Evolutionary conservation across 2,329 filamentous ascomycete species (phyloP), one percentile per base, ranked within the genome.

Genomic region (Dactylellina sp.): DNA sequence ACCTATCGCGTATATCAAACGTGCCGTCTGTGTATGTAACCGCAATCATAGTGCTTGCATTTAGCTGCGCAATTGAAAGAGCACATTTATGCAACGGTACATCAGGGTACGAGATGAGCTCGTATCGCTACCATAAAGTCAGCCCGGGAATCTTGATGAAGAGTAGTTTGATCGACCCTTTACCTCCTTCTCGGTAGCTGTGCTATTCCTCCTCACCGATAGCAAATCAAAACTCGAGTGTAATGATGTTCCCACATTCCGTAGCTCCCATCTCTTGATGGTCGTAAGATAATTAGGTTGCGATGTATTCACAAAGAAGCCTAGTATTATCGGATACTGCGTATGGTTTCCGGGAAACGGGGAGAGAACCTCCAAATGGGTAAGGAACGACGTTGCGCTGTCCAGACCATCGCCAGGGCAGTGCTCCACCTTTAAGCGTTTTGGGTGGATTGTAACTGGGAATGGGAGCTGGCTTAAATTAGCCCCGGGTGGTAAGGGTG

Each of bases 151-250:
- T 57, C 16, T 12, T 24, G 25, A 11, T 39, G 11, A n/a, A 25
- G 28, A 37, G 22, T 2, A 24, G 11, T 11, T 20, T 1, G 7
- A 35, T 32, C 18, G 66, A 25, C 57, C 49, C 44, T 78, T 25
- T 79, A 80, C 76, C 55, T 80, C 83, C 80, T 77, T 81, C 81
- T 28, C 79, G 42, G 75, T 82, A 79, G 64, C 59, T 0, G 75
- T 75, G 71, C 84, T 87, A 78, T 87, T 88, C 78, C 87, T 88
- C 77, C 89, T 87, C 46, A 85, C 84, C 6, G 88, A 87, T 24
- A 95, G 84, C 77, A 93, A 89, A 76, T 92, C 90, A 79, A 96
- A 94, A 11, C 89, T 90, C 1, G 89, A 82, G 79, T 95, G 91
- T 6, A 96, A 82, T 7, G 83, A 84, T 75, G 89, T 87, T n/a